These are phyloP conservation scores for Thalassiosira ordinaria DNA, from an alignment of 352 stramenopile species.

Conservation along the genomic window DNA sequence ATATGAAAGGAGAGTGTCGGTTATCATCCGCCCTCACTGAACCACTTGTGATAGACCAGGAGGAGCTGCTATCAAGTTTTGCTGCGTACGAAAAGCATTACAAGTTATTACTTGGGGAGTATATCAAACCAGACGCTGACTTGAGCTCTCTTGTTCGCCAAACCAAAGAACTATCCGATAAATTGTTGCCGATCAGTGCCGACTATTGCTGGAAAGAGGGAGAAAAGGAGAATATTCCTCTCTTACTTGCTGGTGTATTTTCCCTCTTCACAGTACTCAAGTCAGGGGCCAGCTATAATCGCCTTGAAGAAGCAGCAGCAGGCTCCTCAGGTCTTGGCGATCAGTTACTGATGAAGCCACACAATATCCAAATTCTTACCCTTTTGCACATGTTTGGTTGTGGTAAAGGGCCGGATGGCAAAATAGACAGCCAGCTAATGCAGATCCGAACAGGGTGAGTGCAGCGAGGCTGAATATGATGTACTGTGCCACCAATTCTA, in stretches of 20 bases:
- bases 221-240: constrained; percentile 56
- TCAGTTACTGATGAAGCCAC: constrained; percentile 72
- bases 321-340: constrained; percentile 50
- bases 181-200: constrained; percentile 44
- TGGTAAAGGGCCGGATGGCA: constrained; percentile 10
- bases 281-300: constrained; percentile 75
- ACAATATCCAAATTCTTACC: constrained; percentile 79
- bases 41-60: constrained; percentile 46
- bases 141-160: constrained; percentile 62
- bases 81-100: constrained; percentile 63
- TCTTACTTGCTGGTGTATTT: constrained; percentile 71
- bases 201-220: constrained; percentile 34
- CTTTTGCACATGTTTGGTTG: constrained; percentile 75
- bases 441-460: constrained; percentile 78
- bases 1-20: constrained; percentile 48
- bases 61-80: constrained; percentile 59
- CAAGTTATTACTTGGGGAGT: constrained; percentile 65
- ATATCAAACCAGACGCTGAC: constrained; percentile 66
- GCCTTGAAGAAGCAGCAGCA: constrained; percentile 54
- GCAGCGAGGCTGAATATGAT: not conserved
- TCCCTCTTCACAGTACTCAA: constrained; percentile 73
- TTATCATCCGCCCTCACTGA: not conserved
- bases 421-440: constrained; percentile 72
- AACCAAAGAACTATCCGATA: constrained; percentile 33
- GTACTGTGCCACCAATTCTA: not conserved